Conservation (phyloP, 2,329 filamentous ascomycete species). For the Cladosporium halotolerans region DNA sequence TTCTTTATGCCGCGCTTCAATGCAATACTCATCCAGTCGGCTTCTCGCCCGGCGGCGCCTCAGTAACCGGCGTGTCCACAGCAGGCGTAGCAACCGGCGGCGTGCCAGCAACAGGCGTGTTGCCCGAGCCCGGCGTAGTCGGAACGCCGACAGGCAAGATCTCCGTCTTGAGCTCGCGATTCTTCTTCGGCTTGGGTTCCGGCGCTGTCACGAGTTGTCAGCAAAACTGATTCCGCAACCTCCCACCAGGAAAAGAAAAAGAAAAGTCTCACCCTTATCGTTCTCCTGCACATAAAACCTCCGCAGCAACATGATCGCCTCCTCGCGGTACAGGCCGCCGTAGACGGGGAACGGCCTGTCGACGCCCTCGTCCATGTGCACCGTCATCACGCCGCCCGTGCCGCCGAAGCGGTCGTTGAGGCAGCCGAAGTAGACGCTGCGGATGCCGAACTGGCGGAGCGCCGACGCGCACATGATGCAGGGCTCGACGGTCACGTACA, state of each 20-base stretch:
- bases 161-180: conserved; percentile 56
- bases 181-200: conserved; percentile 59
- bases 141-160: conserved; percentile 42
- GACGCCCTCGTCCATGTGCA: conserved; percentile 69
- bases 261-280: conserved; percentile 61
- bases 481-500: conserved; percentile 97
- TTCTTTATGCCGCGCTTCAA: neutral
- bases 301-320: conserved; percentile 85
- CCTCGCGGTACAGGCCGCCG: conserved; percentile 81
- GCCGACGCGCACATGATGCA: conserved; percentile 98
- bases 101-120: conserved; percentile 3
- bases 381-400: conserved; percentile 83
- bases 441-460: conserved; percentile 79
- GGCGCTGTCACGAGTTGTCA: conserved; percentile 41
- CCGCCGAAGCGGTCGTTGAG: conserved; percentile 96
- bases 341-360: conserved; percentile 76
- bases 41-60: neutral
- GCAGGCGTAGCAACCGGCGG: neutral
- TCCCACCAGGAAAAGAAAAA: neutral
- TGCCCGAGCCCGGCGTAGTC: neutral
- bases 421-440: conserved; percentile 89
- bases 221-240: neutral
- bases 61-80: neutral
- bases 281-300: conserved; percentile 99
- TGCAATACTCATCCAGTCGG: neutral